Base-by-base conservation (phyloP, 75 land plant species). In the Cryptomeria japonica region DNA sequence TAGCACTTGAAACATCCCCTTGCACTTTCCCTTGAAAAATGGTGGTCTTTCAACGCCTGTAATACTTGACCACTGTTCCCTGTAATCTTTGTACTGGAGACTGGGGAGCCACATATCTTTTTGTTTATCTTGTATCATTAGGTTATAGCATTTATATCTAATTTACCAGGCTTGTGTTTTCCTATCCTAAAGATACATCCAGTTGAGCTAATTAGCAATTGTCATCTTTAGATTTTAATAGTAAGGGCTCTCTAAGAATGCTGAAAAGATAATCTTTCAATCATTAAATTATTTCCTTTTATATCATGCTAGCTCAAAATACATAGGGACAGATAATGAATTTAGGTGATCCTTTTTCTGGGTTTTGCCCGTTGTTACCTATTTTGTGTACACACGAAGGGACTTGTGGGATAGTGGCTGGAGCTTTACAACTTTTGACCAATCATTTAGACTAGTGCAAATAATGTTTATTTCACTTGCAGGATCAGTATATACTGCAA, bases 401-500 rank as follows among this genome's bases (percentile, higher is more conserved):
- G 15, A 47, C 28, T 2, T 2, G 22, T 47, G 61, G 41, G 38
- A 38, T 13, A 36, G 86, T 38, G 53, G 89, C n/a, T n/a, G 84
- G 49, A 82, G 4, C 49, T 82, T 82, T n/a, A 28, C 28, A 38
- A 28, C 46, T n/a, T 82, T 82, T 46, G 34, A 82, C 47, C 32
- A 82, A 82, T 44, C 25, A 3, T 82, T 12, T 82, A 41, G 16
- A 46, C 34, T 41, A 28, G 14, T 42, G 31, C 53, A 44, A 82
- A 44, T 82, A 8, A 46, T 11, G 51, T 31, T 82, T 82, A 15
- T 85, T 87, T 84, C 39, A 87, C 84, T 31, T 95, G 91, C 95
- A 97, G 99, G 99, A 98, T 83, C 97, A 98, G 61, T 98, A 98
- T 88, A 96, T 98, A 79, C 89, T 98, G 87, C 99, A 98, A 87